Evolutionary conservation across 2,329 filamentous ascomycete species (phyloP).

Genomic region (Aspergillus viridinutans): DNA sequence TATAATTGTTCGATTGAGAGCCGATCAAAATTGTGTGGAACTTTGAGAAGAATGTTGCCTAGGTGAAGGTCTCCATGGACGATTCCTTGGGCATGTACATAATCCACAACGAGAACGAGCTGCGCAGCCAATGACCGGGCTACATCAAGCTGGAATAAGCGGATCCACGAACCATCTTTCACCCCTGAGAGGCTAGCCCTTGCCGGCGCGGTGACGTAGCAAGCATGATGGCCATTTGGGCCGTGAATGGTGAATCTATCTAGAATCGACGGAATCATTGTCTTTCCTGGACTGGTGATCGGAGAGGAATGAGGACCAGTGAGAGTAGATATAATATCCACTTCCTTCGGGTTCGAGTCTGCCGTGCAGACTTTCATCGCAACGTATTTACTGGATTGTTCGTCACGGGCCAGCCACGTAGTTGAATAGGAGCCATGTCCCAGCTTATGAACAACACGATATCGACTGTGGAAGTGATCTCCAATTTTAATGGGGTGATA

Average conservation of each 20-base stretch:
- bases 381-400: constrained; percentile 18
- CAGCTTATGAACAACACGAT: constrained; percentile 40
- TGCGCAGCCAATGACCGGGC: constrained; percentile 24
- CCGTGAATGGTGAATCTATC: constrained; percentile 20
- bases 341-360: constrained; percentile 12
- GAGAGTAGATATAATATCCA: constrained; percentile 19
- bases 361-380: constrained; percentile 26
- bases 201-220: constrained; percentile 16
- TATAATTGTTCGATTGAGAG: constrained; percentile 18
- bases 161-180: constrained; percentile 19
- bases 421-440: constrained; percentile 38
- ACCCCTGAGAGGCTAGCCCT: constrained; percentile 15
- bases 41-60: constrained; percentile 33
- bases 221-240: constrained; percentile 24
- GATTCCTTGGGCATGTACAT: constrained; percentile 14
- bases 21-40: constrained; percentile 12
- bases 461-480: constrained; percentile 28
- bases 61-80: constrained; percentile 36
- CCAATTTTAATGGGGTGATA: constrained; percentile 29
- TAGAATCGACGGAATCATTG: constrained; percentile 14
- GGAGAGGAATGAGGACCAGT: not conserved
- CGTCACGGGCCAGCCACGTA: constrained; percentile 25
- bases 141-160: constrained; percentile 21
- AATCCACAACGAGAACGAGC: constrained; percentile 28
- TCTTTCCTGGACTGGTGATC: not conserved